Conservation (phyloP, 768 basidiomycete species). For the Kondoa subrosea region DNA sequence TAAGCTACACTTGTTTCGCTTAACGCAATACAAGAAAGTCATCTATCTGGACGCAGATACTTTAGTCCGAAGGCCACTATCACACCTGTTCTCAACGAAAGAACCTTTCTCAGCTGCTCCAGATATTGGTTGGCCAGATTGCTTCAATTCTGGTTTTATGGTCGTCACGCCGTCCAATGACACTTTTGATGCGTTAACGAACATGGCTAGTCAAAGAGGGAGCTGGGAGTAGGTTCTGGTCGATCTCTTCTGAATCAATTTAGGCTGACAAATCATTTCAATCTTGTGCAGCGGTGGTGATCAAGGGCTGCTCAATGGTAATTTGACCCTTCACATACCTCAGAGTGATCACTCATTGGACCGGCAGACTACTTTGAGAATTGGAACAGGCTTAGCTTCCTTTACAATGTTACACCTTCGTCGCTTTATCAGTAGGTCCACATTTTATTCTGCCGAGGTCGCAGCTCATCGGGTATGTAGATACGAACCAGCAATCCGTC, state of each 20-base stretch:
- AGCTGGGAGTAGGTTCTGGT: constrained; percentile 12
- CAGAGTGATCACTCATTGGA: too few species aligned
- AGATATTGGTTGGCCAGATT: constrained; percentile 98
- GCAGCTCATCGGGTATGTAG: too few species aligned
- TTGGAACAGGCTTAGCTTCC: constrained; percentile 92
- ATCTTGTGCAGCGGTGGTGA: constrained; percentile 86
- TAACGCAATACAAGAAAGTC: constrained; percentile 66
- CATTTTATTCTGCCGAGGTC: too few species aligned
- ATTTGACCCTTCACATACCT: too few species aligned
- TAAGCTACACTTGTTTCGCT: constrained; percentile 87
- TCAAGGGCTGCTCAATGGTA: constrained; percentile 89
- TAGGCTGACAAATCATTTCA: too few species aligned
- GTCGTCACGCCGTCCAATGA: constrained; percentile 64
- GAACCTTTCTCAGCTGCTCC: constrained; percentile 76
- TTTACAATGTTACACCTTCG: constrained; percentile 94
- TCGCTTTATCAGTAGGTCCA: constrained; percentile 41
- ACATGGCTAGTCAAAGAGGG: constrained; percentile 57
- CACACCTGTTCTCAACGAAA: constrained; percentile 64
- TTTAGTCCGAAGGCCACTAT: constrained; percentile 68
- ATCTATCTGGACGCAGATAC: constrained; percentile 87
- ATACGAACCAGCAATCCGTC: constrained; percentile 94
- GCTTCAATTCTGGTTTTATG: constrained; percentile 94
- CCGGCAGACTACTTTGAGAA: constrained; percentile 45
- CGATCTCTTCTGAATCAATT: too few species aligned
- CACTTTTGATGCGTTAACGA: constrained; percentile 59